Base-by-base conservation (phyloP, 305 asterid genomes). In the Lippia alba region DNA sequence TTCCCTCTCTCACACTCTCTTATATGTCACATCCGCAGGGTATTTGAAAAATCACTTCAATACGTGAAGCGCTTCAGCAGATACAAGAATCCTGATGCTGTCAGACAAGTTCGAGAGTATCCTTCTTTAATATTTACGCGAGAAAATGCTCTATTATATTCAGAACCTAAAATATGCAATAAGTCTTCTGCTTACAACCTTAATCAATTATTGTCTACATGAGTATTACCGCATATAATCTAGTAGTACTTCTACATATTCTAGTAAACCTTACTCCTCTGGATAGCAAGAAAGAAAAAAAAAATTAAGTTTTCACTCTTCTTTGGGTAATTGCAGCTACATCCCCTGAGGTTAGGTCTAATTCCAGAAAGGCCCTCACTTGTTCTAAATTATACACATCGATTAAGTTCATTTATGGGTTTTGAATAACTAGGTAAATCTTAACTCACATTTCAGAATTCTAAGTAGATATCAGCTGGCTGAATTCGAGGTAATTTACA, bases 91-190 rank as follows among this genome's bases (percentile, higher is more conserved):
- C 96, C 96, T 55, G 97, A 92, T 86, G 93, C 97, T 66, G 98
- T 94, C 73, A 85, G 97, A 82, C 99, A 94, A 94, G 99, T 91
- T 74, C 85, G 98, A 80, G 99, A 94, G 98, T 90, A 90, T 92
- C 98, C 96, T 88, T 78, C 46, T 54, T 8, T 67, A 17, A 15
- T 54, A 67, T 62, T 32, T 41, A 24, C 30, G 10, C 17, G 16
- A 34, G 48, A 19, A 19, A 34, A 9, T 48, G 53, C 9, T 46
- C 9, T 48, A 34, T 8, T 53, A 34, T 16, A 16, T 17, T 66
- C 14, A 16, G n/a, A 34, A 36, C 41, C 9, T 36, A 5, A 49
- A 14, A 58, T 58, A 14, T 8, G 36, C 15, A 16, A 30, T 55
- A 11, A 16, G 14, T 10, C 5, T 64, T 18, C 46, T 34, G 14